Evolutionary conservation across 2,329 filamentous ascomycete genomes (phyloP), one percentile per base, ranked within the genome.

Genomic region (Phaeosphaeria sp.): DNA sequence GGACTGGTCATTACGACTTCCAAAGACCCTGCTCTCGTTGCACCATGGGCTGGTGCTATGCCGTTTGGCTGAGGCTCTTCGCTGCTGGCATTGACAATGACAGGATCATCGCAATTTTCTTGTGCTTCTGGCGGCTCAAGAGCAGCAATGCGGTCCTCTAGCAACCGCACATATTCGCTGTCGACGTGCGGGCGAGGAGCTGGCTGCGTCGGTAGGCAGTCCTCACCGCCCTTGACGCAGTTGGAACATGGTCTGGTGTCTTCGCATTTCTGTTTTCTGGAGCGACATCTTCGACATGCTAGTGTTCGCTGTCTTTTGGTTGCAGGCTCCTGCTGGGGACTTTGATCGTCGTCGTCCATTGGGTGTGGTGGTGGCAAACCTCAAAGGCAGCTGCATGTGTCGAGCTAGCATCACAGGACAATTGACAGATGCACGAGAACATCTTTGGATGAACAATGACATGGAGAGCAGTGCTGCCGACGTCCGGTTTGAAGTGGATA

Each of bases 201-300:
- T 17, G 62, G 64, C 9, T 55, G 51, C 2, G 53, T 59, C 24
- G 60, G 57, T 22, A 59, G 6, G 44, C 93, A 97, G 48, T 87
- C 83, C 22, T 91, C 83, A 59, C 84, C 87, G 70, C 94, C 94
- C 64, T 96, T 92, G 67, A 89, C 89, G 75, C 93, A 97, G 67
- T 86, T 86, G n/a, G 45, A 40, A 47, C 67, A 69, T 18, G 67
- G 65, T 25, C 62, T 47, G 9, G 17, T 49, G 39, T 69, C 67
- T 53, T 67, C 64, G 50, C 67, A 69, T 49, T 67, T 68, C 44
- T 69, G 67, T 49, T 69, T 69, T 39, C 67, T 56, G 11, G 49
- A 52, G 40, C 67, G 62, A 52, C 67, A 69, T 44, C 63, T 52
- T 42, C 62, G 63, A 77, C 93, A 97, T 30, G 93, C 93, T 33